Base-by-base conservation (phyloP, 2,329 filamentous ascomycete species). In the Fusarium albosuccineum region DNA sequence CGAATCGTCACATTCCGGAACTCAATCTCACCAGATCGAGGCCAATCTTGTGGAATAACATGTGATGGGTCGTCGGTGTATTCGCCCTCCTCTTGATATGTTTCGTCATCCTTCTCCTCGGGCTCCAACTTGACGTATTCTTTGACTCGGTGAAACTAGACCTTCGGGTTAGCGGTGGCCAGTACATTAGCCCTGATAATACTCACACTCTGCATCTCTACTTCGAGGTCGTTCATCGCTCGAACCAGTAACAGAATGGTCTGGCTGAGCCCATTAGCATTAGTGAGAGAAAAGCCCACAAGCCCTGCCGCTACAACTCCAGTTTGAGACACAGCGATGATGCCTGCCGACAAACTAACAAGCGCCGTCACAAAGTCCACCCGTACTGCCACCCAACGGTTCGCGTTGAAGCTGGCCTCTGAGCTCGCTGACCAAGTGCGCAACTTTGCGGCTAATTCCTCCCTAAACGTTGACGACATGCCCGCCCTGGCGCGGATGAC, bases 381-480 rank as follows among this genome's bases (percentile, higher is more conserved):
- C 6, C 86, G 82, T 39, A 87, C 79, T 1, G 82, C 80, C 3
- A 88, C 83, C 86, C 86, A 88, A 8, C 86, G 82, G 70, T 88
- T 88, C 62, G 82, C 83, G 72, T 87, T 87, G 64, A 81, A 86
- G 46, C 81, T 82, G 1, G 85, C 77, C 69, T 87, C 84, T 1
- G 79, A 76, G 0, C 84, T 78, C 6, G 81, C 80, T 10, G 82
- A 80, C 74, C 82, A 85, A 1, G 80, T 72, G 2, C 82, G 79
- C 33, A 88, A 63, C 66, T 83, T 84, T 29, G 83, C 77, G 1
- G 85, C 85, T n/a, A 88, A 73, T 34, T 84, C 79, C 27, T 80
- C 73, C 10, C 80, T 77, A 56, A 87, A 88, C 1, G 78, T 78
- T 27, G 79, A 73, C 9, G 82, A 75, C 80, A 87, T 85, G 36